Base-by-base conservation (phyloP, 768 basidiomycete species). In the Rhizopogon roseolus region DNA sequence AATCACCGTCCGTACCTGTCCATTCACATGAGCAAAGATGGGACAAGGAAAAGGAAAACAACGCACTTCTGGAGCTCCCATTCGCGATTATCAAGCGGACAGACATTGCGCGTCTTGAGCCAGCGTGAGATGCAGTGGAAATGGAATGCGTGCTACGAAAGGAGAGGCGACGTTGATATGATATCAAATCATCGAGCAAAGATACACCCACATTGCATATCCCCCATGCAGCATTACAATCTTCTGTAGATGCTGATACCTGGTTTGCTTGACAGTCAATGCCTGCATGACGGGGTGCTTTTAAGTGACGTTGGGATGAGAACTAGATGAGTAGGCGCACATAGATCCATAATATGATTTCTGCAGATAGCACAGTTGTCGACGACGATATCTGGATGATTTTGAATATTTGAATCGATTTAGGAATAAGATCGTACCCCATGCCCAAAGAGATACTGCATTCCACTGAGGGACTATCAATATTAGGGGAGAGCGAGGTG, bases 241-340 rank as follows among this genome's bases (percentile, higher is more conserved):
- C 96, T 63, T 98, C 96, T 62, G 87, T 93, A 7, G 93, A 93
- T 13, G 95, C 92, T 27, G 94, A 97, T 4, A 95, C 91, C 69
- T 98, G 97, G 70, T 99, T 98, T 41, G 97, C 97, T 70, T 99
- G 97, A 70, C 97, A 99, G 68, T 99, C 97, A 69, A 99, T 99
- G 76, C 97, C 96, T 99, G 58, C 4, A 41, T 43, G n/a, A 45
- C 29, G 44, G 50, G 52, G 54, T 36, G 34, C 39, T 53, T 53
- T 50, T 19, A 60, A 48, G 44, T 34, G 28, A 32, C 6, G 27
- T 53, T 40, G n/a, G 25, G 36, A 17, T 44, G 32, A 42, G 36
- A 28, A 48, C 36, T 10, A 36, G 3, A 29, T 49, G 48, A 39
- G n/a, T 39, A 39, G 10, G 74, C 90, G 63, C 63, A 98, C 97